Evolutionary conservation across 768 basidiomycete genomes (phyloP).

Genomic region (Leccinum sublutescens): DNA sequence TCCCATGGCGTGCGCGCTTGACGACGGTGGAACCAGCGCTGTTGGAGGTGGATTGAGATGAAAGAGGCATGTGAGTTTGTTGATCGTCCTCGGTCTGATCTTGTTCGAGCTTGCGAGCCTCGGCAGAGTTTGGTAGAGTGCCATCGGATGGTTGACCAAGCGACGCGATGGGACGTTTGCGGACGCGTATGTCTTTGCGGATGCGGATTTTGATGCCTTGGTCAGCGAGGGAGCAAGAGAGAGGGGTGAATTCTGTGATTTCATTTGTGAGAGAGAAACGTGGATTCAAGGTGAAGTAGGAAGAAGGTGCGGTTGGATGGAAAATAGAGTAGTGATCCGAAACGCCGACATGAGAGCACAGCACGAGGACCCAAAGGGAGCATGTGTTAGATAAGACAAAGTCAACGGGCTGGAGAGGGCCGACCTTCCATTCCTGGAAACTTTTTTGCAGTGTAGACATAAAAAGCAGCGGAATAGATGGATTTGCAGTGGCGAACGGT

Average conservation of each 20-base stretch:
- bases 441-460: too few relatives aligned
- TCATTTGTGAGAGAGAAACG: not conserved
- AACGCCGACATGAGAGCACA: constrained; percentile 12
- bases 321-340: constrained; percentile 21
- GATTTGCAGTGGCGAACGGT: too few relatives aligned
- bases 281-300: not conserved
- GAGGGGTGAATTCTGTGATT: constrained; percentile 72
- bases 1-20: constrained; percentile 32
- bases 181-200: constrained; percentile 84
- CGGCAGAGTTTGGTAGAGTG: constrained; percentile 6
- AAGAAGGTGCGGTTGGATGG: constrained; percentile 10
- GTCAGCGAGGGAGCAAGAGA: constrained; percentile 90
- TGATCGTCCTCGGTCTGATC: constrained; percentile 26
- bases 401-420: constrained; percentile 20
- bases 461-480: too few relatives aligned
- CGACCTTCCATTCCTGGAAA: constrained; percentile 87
- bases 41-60: constrained; percentile 13
- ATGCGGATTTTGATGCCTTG: constrained; percentile 96
- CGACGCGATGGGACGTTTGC: constrained; percentile 60
- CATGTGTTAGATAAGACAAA: constrained; percentile 24
- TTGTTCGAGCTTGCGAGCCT: constrained; percentile 28
- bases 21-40: constrained; percentile 1
- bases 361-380: constrained; percentile 12
- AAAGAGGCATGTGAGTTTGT: constrained; percentile 4
- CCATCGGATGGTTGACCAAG: constrained; percentile 23